Percentiles rank a stretch among this genome's conserved stretches.
Evolutionary conservation across 345 rosid species (phyloP).

Genomic region (Chamaenerion angustifolium): DNA sequence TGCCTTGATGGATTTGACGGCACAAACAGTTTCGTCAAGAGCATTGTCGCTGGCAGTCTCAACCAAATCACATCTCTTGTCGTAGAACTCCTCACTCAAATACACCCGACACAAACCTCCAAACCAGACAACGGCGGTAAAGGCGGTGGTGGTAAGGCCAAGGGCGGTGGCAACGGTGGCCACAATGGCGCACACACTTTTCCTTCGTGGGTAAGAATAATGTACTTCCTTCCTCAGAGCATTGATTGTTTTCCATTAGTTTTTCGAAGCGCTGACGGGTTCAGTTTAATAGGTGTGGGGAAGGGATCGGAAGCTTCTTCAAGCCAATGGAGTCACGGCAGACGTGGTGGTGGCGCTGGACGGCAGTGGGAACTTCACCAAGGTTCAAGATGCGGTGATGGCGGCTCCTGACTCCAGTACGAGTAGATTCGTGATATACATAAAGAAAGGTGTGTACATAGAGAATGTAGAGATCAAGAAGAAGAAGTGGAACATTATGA

Average conservation of each 20-base stretch:
- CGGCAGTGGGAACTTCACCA: constrained; percentile 59
- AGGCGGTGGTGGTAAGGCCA: neutral
- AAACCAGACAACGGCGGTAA: constrained; percentile 1
- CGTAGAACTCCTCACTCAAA: constrained; percentile 36
- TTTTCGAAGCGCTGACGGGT: neutral
- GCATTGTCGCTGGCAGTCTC: constrained; percentile 36
- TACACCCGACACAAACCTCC: constrained; percentile 24
- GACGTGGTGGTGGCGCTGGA: constrained; percentile 59
- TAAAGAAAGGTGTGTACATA: constrained; percentile 51
- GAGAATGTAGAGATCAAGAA: constrained; percentile 76
- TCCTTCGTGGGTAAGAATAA: constrained; percentile 45
- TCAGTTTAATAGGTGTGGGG: neutral
- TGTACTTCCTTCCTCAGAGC: no score
- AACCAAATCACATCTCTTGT: constrained; percentile 33
- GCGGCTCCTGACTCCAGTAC: constrained; percentile 54
- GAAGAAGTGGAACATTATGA: constrained; percentile 68
- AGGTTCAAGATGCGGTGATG: constrained; percentile 42
- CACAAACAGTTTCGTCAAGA: constrained; percentile 35
- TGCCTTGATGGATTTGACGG: constrained; percentile 73
- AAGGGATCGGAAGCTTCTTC: constrained; percentile 33
- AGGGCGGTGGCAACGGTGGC: constrained; percentile 2
- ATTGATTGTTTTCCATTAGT: no score
- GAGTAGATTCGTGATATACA: constrained; percentile 35
- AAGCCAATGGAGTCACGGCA: constrained; percentile 21
- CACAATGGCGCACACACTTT: constrained; percentile 9